Evolutionary conservation across 1,284 basidiomycete genomes (phyloP), one percentile per base, ranked within the genome.

Genomic region (Xerocomus cyaneibrunnescens): DNA sequence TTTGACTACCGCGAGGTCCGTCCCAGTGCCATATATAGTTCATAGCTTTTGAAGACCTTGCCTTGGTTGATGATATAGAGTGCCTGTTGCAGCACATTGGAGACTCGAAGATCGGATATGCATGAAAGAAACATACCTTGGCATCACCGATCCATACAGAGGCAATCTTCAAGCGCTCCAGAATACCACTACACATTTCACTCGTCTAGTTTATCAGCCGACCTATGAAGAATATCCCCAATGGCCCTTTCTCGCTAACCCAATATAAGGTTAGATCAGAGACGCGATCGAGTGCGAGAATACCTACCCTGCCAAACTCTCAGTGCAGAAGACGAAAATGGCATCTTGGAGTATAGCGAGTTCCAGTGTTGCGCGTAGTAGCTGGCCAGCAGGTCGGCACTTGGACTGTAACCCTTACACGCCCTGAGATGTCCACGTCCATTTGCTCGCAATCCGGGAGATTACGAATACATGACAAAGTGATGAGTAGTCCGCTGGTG

Each of bases 131-230:
- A 57, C 68, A 32, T 52, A 93, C 92, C 77, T 89, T 87, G 9
- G 94, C 91, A 66, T 94, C 90, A 52, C 89, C 82, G 23, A 98
- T 77, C 96, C 96, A 99, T 5, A n/a, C n/a, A n/a, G n/a, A n/a
- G n/a, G n/a, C n/a, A 39, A 99, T 80, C 57, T 84, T 83, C 21
- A 98, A 73, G 57, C 83, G 89, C 4, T 86, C 84, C 6, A 84
- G 75, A 17, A 98, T 74, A 51, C 92, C 93, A 4, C 80, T 75
- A 16, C 79, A 81, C 63, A 80, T 78, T n/a, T 76, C 87, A 90
- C 25, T 87, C 81, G 55, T 86, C 79, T 7, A 94, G 70, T 28
- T 75, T 76, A 8, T 78, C 73, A 0, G 88, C 89, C 36, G 89
- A 87, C 7, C 94, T 84, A 23, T 81, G 75, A 1, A 99, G 74